Evolutionary conservation across 2,329 filamentous ascomycete genomes (phyloP), one percentile per base, ranked within the genome.

Genomic region (Thielaviopsis populi): DNA sequence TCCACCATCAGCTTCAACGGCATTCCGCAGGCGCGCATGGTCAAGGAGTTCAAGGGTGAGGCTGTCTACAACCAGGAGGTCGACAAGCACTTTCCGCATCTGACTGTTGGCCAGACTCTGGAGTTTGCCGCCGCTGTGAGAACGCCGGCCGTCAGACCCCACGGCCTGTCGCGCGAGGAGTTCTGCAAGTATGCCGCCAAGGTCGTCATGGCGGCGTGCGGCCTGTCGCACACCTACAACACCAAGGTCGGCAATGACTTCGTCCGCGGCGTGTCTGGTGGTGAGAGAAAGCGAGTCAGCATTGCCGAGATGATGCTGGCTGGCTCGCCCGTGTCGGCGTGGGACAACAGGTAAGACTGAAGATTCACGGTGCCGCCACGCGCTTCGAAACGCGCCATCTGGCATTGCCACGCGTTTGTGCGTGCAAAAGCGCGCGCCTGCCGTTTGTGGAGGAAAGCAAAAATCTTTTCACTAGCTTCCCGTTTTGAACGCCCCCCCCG

Each of bases 281-380:
- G 86, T 43, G 86, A 89, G 71, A 78, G 85, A 64, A 91, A 94
- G 75, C 84, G 90, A 71, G 89, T 95, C 4, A 88, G 84, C 54
- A 90, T 94, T 67, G 88, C 87, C 0, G 89, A 94, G 73, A 89
- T 88, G 68, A 80, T 86, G 66, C 76, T 91, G 11, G 85, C 85
- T 17, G 76, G 78, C 41, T 80, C 82, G 0, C 80, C 80, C 0
- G 72, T 84, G 48, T 71, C 69, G 5, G 75, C 74, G 0, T 94
- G 89, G 88, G 89, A 87, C 66, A 89, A 89, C 68, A 84, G 80
- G 70, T 73, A 60, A 43, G 67, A 65, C 59, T 13, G n/a, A n/a
- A n/a, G n/a, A n/a, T n/a, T n/a, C n/a, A n/a, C n/a, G n/a, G n/a
- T n/a, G n/a, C n/a, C n/a, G n/a, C n/a, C n/a, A n/a, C n/a, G n/a